Evolutionary conservation across 305 asterid genomes (phyloP).

Genomic region (Fraxinus xanthoxyloides): DNA sequence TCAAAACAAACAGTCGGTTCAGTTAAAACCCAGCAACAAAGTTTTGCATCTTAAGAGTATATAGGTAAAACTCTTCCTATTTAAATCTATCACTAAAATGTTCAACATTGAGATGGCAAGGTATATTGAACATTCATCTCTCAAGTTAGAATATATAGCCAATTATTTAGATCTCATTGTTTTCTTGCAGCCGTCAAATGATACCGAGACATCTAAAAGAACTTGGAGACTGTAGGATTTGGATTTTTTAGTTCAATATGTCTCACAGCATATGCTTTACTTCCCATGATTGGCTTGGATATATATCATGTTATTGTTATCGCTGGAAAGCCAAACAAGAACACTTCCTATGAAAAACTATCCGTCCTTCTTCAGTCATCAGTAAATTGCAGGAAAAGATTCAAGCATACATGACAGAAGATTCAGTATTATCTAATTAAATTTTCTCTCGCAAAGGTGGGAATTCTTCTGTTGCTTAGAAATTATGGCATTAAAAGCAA

Average conservation of each 20-base stretch:
- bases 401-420: background rate
- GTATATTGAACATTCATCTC: background rate
- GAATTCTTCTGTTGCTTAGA: background rate
- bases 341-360: background rate
- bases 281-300: background rate
- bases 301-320: background rate
- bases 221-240: background rate
- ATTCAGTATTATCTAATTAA: background rate
- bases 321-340: background rate
- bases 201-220: background rate
- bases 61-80: background rate
- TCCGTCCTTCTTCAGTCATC: background rate
- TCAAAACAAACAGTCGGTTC: conserved; percentile 4
- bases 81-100: background rate
- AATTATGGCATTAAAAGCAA: background rate
- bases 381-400: background rate
- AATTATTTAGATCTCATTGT: background rate
- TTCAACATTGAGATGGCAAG: background rate
- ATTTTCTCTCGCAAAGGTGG: background rate
- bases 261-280: background rate
- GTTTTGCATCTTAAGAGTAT: background rate
- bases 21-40: conserved; percentile 5
- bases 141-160: background rate
- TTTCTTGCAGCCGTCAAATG: background rate
- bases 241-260: background rate